Percentiles rank a stretch among this genome's conserved stretches.
phyloP scores from a whole-genome alignment of 192 early-diverging fungal genomes.

The Backusella macrospora region DNA sequence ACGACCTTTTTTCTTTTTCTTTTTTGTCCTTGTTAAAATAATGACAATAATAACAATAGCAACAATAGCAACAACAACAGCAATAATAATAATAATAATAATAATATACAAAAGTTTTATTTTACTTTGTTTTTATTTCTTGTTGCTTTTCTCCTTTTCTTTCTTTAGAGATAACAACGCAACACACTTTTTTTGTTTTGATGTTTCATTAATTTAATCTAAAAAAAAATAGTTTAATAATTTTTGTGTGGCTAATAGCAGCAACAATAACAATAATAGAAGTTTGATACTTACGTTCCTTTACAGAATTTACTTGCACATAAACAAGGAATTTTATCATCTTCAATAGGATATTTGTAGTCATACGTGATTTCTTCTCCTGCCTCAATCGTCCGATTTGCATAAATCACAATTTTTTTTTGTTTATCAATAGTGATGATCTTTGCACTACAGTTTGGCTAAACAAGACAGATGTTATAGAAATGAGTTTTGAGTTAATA shows the following conservation, averaged over 20 bases:
- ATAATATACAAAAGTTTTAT: conserved; percentile 1
- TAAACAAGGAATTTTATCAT: conserved; percentile 96
- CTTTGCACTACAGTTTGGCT: conserved; percentile 98
- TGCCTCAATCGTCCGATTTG: conserved; percentile 87
- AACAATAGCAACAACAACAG: neutral
- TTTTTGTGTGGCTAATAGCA: neutral
- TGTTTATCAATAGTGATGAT: conserved; percentile 89
- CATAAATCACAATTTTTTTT: conserved; percentile 98
- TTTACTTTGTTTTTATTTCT: neutral
- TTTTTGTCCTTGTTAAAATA: neutral
- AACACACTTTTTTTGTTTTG: conserved; percentile 7
- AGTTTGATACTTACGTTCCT: conserved; percentile 70
- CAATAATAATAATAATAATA: neutral
- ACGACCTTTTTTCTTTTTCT: neutral
- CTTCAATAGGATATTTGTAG: conserved; percentile 94
- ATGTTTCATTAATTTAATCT: conserved; percentile 11
- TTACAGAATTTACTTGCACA: conserved; percentile 88
- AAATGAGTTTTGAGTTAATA: neutral
- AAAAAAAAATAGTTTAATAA: conserved; percentile 17
- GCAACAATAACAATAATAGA: neutral
- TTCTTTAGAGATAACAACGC: conserved; percentile 1
- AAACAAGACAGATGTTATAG: conserved; percentile 14
- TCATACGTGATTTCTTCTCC: conserved; percentile 99
- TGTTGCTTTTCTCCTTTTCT: neutral
- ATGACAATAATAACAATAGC: neutral